Evolutionary conservation across 345 rosid genomes (phyloP), one percentile per base, ranked within the genome.

Genomic region (Hypericum perforatum): DNA sequence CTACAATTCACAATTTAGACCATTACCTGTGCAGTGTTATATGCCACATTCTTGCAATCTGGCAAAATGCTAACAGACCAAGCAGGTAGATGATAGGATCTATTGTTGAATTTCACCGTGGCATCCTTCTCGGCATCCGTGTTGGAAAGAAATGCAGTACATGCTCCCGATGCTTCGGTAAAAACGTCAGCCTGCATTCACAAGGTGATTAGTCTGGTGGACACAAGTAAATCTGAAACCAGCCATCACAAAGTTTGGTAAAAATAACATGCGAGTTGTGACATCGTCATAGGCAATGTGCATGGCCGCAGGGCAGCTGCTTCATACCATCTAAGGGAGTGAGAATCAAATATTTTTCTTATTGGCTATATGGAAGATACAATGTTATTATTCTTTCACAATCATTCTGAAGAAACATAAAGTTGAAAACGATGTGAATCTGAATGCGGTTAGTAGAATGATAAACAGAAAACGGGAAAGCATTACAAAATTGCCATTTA

Each of bases 11-110:
- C 32, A 22, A 22, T 22, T 63, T 36, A 8, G 32, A 38, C 44
- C 41, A 39, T 59, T 65, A 91, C 98, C 94, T 85, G 79, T 41
- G 98, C 96, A 5, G 95, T 74, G 80, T 92, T 92, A 65, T 67
- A 88, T 38, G 65, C 72, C 16, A 55, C 96, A 53, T 76, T 78
- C 74, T 77, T 85, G 82, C 98, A 92, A 74, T 88, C 95, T 32
- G 94, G 94, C 14, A 91, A 78, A 70, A 91, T 82, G 75, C 98
- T 91, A 52, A 91, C 88, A 37, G 96, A 91, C 98, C 98, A 91
- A 49, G 98, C 89, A 57, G 96, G 98, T 56, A 91, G 70, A 62
- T 75, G 68, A 66, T 82, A 87, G 12, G 95, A 76, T 16, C 45
- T 41, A 65, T 85, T 85, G 37, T 44, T 72, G 60, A 85, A 91